Conservation (phyloP, 2,329 filamentous ascomycete genomes). For the Aspergillus novoparasiticus region DNA sequence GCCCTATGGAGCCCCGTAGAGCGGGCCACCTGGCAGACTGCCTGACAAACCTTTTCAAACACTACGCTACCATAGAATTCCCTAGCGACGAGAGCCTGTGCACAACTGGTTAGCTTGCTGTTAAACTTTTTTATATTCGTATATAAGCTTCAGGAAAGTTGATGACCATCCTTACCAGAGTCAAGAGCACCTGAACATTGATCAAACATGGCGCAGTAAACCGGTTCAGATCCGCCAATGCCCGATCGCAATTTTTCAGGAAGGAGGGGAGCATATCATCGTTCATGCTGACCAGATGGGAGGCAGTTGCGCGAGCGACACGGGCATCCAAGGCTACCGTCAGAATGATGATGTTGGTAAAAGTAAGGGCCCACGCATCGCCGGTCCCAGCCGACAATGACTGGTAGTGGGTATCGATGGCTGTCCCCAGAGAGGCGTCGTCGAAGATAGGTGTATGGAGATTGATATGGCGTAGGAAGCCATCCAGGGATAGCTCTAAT, state of each 20-base stretch:
- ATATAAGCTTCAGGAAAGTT: not conserved
- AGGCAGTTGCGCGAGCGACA: not conserved
- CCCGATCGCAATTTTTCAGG: constrained; percentile 1
- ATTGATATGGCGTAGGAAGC: not conserved
- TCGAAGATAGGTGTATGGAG: not conserved
- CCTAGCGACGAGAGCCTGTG: not conserved
- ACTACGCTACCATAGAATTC: not conserved
- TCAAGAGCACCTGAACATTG: not conserved
- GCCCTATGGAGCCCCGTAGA: not conserved
- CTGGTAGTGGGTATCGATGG: not conserved
- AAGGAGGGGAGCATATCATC: constrained; percentile 3
- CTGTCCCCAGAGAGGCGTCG: not conserved
- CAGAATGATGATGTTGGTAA: not conserved
- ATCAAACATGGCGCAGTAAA: not conserved
- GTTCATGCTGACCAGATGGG: not conserved
- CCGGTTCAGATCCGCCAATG: not conserved
- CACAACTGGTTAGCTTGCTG: not conserved
- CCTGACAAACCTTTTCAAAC: not conserved
- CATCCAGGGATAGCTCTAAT: not conserved
- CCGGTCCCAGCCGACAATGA: not conserved
- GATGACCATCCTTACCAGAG: not conserved
- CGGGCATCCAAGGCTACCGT: not conserved
- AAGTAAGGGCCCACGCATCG: not conserved
- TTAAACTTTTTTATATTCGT: not conserved
- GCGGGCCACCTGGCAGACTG: not conserved